Evolutionary conservation across 768 basidiomycete genomes (phyloP), one percentile per base, ranked within the genome.

Genomic region (Termitomyces titanicus): DNA sequence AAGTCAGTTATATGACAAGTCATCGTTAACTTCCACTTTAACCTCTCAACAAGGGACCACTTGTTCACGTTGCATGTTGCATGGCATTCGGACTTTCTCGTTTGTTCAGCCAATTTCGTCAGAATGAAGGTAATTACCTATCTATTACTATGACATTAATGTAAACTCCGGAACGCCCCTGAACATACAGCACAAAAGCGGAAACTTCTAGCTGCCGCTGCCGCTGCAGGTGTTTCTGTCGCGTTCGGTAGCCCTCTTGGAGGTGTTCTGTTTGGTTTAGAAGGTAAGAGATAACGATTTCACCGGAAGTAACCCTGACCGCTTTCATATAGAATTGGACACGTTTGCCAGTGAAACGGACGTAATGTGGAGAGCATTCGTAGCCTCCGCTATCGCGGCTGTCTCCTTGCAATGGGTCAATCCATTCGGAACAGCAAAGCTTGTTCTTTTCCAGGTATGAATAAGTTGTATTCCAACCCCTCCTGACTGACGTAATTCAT

Each of bases 191-290:
- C 82, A 10, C 89, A 92, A 66, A 87, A 92, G 66, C 81, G 93
- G 22, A 89, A 89, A 64, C 71, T 94, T 27, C 72, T 94, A 12
- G 86, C 88, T 0, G 92, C 92, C 0, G 91, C 91, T 0, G 92
- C 90, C 3, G 87, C 89, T 0, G 91, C 92, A 2, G 92, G 92
- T 43, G 88, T 94, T 17, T 91, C 90, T 0, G 91, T 94, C 1
- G 92, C 92, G 13, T 94, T 94, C 68, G 92, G 92, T 37, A 89
- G 88, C 60, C 92, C 92, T 8, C 76, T 94, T 5, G 92, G 92
- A 3, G 92, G 91, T 10, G 91, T 94, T 0, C 70, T 94, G 8
- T 94, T 94, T 63, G 89, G 89, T 6, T 80, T 94, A 31, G 92
- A 94, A 77, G 84, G 81, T 77, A 49, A 51, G 42, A 17, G 60